Evolutionary conservation across 495 filamentous ascomycete species (phyloP).

Genomic region (Chaetomium tenue): DNA sequence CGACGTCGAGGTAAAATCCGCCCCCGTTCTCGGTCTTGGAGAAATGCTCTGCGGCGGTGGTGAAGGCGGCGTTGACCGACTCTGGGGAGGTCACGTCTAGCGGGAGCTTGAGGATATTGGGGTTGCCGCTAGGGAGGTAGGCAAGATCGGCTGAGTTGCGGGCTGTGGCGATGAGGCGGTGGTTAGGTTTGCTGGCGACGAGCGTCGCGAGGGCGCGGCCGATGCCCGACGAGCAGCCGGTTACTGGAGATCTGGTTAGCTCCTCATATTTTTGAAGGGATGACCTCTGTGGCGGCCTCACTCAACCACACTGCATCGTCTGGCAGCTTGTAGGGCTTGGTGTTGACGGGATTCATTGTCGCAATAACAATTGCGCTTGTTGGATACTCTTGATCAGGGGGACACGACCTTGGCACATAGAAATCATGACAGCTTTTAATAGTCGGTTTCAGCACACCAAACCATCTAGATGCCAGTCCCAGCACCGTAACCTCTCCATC

Average conservation of each 20-base stretch:
- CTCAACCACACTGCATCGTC: conserved; percentile 53
- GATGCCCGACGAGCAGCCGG: conserved; percentile 52
- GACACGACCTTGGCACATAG: not conserved
- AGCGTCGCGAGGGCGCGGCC: conserved; percentile 46
- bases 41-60: conserved; percentile 39
- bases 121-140: conserved; percentile 37
- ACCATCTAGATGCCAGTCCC: no score
- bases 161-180: conserved; percentile 54
- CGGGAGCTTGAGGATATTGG: conserved; percentile 44
- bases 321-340: conserved; percentile 46
- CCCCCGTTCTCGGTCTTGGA: conserved; percentile 7
- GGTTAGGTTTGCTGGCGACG: conserved; percentile 39
- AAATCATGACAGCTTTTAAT: no score
- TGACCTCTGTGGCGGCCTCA: conserved; percentile 24
- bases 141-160: conserved; percentile 38
- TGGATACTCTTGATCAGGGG: not conserved
- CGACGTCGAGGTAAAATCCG: conserved; percentile 44
- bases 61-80: conserved; percentile 46
- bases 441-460: no score
- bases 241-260: conserved; percentile 26
- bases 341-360: conserved; percentile 26
- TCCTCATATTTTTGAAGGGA: not conserved
- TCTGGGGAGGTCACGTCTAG: conserved; percentile 46
- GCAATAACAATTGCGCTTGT: not conserved
- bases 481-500: no score